phyloP scores from a whole-genome alignment of 805 yeast species.

The Phaffomyces antillensis region DNA sequence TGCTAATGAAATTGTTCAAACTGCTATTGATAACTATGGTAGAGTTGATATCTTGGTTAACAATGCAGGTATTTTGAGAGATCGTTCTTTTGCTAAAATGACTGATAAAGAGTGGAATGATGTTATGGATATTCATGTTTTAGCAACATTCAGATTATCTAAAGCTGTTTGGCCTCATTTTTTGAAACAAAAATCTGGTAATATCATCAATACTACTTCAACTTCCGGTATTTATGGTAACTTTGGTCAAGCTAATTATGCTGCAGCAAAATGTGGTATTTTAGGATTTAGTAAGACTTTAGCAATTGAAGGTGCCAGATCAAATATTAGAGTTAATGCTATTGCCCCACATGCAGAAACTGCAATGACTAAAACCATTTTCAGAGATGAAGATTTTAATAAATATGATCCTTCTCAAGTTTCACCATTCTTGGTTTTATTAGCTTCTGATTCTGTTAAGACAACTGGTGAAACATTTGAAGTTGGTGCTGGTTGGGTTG shows the following conservation, averaged over 20 bases:
- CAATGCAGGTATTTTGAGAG: conserved; percentile 93
- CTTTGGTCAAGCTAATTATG: conserved; percentile 95
- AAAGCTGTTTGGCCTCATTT: conserved; percentile 93
- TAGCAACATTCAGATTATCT: conserved; percentile 74
- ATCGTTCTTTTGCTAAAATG: conserved; percentile 81
- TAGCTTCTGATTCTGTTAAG: conserved; percentile 64
- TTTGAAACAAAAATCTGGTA: conserved; percentile 69
- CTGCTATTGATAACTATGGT: conserved; percentile 73
- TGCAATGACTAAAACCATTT: conserved; percentile 88
- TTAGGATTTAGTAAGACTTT: conserved; percentile 78
- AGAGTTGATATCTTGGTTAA: conserved; percentile 79
- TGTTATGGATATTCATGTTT: conserved; percentile 74
- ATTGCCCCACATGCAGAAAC: conserved; percentile 99
- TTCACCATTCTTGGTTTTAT: conserved; percentile 79
- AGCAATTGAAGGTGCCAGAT: conserved; percentile 84
- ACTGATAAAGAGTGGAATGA: conserved; percentile 75
- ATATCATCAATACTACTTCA: conserved; percentile 82
- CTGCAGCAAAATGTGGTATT: conserved; percentile 88
- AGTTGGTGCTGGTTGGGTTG: conserved; percentile 96
- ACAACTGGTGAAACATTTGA: conserved; percentile 80
- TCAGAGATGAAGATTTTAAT: conserved; percentile 72
- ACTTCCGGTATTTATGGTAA: conserved; percentile 97
- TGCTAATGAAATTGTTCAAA: conserved; percentile 66
- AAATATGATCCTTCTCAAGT: conserved; percentile 82
- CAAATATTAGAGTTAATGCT: conserved; percentile 67